Base-by-base conservation (phyloP, 768 basidiomycete genomes). In the Brasilioporus rufonigricans region DNA sequence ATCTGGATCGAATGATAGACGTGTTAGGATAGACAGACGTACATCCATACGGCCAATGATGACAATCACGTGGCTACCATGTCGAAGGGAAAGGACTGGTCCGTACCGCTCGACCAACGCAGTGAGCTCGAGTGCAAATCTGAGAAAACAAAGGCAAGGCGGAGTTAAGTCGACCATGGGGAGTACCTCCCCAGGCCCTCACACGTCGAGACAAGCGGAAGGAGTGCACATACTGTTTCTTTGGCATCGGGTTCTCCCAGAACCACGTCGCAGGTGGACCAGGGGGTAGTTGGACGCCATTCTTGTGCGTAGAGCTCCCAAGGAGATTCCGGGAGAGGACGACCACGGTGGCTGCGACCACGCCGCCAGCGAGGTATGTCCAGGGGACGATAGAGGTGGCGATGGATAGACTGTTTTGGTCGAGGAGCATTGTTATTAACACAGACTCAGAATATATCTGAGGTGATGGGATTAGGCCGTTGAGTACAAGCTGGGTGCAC, bases 101-200 rank as follows among this genome's bases (percentile, higher is more conserved):
- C 84, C 85, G 56, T 84, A 83, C 54, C 75, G 62, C 56, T 80
- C 73, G 3, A 79, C 78, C 76, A 80, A 78, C 54, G 78, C 72
- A 36, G 82, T 76, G 44, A 82, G 79, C 2, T 16, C 19, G 19
- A 27, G 45, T 5, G 33, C 47, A 14, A 55, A 29, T 3, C 61
- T 66, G 23, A 8, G 16, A 13, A 21, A 8, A 16, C 9, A 10
- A 24, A 40, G 18, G 9, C 5, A 21, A 12, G 21, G 38, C 8
- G n/a, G 44, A 3, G 44, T 45, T 45, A 5, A 31, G 27, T 45
- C 29, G n/a, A 4, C 14, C 27, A 26, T 6, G 6, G n/a, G n/a
- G 6, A 2, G 19, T 6, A 23, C 12, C 13, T 41, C 23, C 23
- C 21, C 4, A 29, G 27, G 23, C 21, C 2, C 24, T 18, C 23